A percentile compares a stretch with the other conserved stretches of the same genome.
Evolutionary conservation across 1,284 basidiomycete species (phyloP).

Genomic region (Sporisorium scitamineum): DNA sequence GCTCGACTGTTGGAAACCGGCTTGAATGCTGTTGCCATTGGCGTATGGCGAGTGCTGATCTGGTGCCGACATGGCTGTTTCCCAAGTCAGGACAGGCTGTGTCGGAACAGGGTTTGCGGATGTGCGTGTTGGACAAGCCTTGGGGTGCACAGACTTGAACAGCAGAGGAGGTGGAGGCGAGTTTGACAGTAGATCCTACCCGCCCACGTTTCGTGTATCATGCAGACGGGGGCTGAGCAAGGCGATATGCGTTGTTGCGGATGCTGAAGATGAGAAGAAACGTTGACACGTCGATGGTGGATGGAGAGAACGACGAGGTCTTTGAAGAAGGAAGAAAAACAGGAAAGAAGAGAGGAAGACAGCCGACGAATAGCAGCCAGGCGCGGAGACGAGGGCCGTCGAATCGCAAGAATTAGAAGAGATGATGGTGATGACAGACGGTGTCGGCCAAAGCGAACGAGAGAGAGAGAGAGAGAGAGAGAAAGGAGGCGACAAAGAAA

Average conservation of each 20-base stretch:
- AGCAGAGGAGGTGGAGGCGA: neutral
- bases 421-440: neutral
- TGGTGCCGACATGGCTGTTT: conserved; percentile 20
- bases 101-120: too few species aligned
- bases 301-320: too few species aligned
- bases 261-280: neutral
- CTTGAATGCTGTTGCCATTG: conserved; percentile 15
- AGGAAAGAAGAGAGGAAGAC: too few species aligned
- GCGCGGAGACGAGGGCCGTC: too few species aligned
- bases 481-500: neutral
- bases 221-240: neutral
- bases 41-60: conserved; percentile 22
- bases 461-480: neutral
- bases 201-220: conserved; percentile 1
- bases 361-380: too few species aligned
- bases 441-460: neutral
- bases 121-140: neutral
- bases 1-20: conserved; percentile 15
- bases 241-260: neutral
- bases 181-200: neutral
- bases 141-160: neutral
- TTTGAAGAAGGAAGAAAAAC: too few species aligned
- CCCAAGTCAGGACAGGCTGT: neutral
- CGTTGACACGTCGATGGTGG: too few species aligned
- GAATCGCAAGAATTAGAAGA: neutral